Evolutionary conservation across 768 basidiomycete species (phyloP).

Genomic region (Sarcodon sp.): DNA sequence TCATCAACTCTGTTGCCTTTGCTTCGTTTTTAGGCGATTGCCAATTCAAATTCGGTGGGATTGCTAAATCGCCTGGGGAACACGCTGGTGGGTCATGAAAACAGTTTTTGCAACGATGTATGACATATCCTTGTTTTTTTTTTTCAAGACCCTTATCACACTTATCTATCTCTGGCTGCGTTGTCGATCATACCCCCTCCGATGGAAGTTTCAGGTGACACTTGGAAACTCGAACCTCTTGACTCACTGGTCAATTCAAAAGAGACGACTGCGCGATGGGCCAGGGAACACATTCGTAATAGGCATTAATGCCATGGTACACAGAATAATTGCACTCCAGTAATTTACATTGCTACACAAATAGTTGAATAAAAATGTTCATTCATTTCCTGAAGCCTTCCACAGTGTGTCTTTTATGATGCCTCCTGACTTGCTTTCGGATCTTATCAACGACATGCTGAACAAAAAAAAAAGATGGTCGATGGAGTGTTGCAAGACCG

Average conservation of each 20-base stretch:
- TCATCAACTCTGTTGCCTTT: conserved; percentile 47
- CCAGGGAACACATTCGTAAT: conserved; percentile 33
- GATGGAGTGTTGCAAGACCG: too few species aligned
- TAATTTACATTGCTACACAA: too few species aligned
- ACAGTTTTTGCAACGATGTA: neutral
- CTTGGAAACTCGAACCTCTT: conserved; percentile 46
- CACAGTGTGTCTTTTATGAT: too few species aligned
- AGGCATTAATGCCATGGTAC: too few species aligned
- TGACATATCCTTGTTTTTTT: conserved; percentile 1
- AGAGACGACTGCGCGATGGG: conserved; percentile 54
- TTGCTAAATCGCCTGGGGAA: conserved; percentile 74
- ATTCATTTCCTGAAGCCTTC: too few species aligned
- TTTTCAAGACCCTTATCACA: conserved; percentile 80
- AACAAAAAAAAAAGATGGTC: too few species aligned
- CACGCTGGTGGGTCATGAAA: conserved; percentile 44
- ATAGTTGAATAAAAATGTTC: too few species aligned
- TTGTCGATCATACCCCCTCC: conserved; percentile 49
- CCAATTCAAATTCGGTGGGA: conserved; percentile 84
- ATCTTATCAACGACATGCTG: too few species aligned
- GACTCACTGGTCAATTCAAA: conserved; percentile 67
- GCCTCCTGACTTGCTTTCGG: too few species aligned
- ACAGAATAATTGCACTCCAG: too few species aligned
- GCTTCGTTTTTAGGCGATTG: conserved; percentile 55
- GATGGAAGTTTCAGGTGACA: conserved; percentile 14
- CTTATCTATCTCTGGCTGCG: conserved; percentile 81